phyloP scores from a whole-genome alignment of 768 basidiomycete species.

The Amanita exitialis region DNA sequence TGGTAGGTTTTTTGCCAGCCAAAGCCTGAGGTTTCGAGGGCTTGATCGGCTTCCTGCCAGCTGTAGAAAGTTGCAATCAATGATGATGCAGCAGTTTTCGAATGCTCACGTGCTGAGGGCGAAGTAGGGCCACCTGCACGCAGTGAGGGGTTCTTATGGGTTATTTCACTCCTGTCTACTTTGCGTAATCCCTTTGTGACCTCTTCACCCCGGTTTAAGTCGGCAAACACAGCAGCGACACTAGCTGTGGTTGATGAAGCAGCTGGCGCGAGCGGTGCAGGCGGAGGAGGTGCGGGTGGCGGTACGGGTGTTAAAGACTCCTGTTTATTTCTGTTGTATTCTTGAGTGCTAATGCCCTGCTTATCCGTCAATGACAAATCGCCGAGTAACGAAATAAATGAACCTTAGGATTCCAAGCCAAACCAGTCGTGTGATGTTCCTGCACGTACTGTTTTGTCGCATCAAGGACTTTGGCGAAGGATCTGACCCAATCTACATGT shows the following conservation, averaged over 20 bases:
- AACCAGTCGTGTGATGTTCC: constrained; percentile 78
- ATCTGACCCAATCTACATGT: constrained; percentile 83
- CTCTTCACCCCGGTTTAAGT: constrained; percentile 81
- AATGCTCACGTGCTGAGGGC: constrained; percentile 18
- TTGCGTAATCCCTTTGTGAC: constrained; percentile 89
- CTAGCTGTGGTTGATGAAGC: constrained; percentile 41
- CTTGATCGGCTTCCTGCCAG: constrained; percentile 57
- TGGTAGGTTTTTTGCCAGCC: constrained; percentile 85
- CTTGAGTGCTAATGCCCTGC: constrained; percentile 45
- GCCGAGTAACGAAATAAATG: constrained; percentile 9
- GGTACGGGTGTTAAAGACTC: constrained; percentile 22
- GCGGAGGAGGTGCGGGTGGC: constrained; percentile 45
- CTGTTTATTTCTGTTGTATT: constrained; percentile 8
- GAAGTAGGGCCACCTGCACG: constrained; percentile 47
- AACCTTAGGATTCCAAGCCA: constrained; percentile 84
- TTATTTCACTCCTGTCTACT: constrained; percentile 95
- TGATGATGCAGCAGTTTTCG: not conserved
- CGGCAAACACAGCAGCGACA: constrained; percentile 77
- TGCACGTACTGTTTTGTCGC: constrained; percentile 74
- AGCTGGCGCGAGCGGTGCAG: constrained; percentile 31
- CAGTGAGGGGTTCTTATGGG: constrained; percentile 93
- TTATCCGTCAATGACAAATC: constrained; percentile 31
- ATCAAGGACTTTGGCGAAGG: constrained; percentile 62
- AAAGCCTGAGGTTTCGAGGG: constrained; percentile 81
- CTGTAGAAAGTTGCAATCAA: constrained; percentile 12